Conservation (phyloP, 2,329 filamentous ascomycete genomes). For the Pezicula carpinea region DNA sequence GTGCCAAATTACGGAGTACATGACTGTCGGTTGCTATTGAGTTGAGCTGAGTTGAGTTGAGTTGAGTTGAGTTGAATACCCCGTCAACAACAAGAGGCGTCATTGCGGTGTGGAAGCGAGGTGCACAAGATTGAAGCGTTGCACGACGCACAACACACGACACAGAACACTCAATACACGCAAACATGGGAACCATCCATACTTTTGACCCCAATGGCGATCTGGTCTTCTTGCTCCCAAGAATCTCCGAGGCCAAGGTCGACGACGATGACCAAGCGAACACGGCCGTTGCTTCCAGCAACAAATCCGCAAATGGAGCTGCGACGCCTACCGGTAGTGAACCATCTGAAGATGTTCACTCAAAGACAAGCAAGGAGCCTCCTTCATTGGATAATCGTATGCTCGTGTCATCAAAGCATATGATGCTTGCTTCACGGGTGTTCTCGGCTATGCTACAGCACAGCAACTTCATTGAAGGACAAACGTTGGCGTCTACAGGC, state of each 20-base stretch:
- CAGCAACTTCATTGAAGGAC: conserved; percentile 17
- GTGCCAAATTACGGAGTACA: no score
- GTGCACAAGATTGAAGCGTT: no score
- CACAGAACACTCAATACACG: no score
- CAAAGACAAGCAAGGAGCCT: background rate
- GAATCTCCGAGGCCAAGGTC: background rate
- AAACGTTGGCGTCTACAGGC: conserved; percentile 4
- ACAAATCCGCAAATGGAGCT: background rate
- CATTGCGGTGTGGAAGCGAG: no score
- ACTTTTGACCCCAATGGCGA: conserved; percentile 12
- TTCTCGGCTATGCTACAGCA: conserved; percentile 21
- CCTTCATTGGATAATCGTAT: conserved; percentile 4
- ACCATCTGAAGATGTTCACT: background rate
- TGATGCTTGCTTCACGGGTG: conserved; percentile 21
- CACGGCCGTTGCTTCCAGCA: conserved; percentile 26
- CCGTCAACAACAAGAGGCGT: no score
- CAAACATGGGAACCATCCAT: background rate
- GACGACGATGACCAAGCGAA: background rate
- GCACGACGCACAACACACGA: no score
- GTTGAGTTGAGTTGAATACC: no score
- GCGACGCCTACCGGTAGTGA: background rate
- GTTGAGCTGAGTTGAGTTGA: no score
- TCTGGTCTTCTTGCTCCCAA: conserved; percentile 5
- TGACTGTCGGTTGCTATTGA: no score
- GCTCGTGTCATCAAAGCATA: conserved; percentile 6